phyloP scores from a whole-genome alignment of 2,329 filamentous ascomycete genomes.

The Whalleya microplaca region DNA sequence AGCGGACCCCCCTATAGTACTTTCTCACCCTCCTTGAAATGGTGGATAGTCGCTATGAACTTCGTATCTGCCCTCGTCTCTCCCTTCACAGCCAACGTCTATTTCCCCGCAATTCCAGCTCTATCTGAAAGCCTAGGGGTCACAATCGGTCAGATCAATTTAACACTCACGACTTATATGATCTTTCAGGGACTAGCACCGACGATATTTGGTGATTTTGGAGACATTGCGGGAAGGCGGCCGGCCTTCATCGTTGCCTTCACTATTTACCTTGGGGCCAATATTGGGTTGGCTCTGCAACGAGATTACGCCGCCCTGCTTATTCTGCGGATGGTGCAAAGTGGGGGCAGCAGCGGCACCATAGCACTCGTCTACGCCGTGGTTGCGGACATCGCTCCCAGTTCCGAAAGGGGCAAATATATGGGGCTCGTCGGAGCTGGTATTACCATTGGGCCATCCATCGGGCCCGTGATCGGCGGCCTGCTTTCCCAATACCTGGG shows the following conservation, averaged over 20 bases:
- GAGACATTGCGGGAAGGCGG: constrained; percentile 63
- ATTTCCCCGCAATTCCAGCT: constrained; percentile 48
- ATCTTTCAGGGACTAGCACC: constrained; percentile 66
- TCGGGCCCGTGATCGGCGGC: constrained; percentile 67
- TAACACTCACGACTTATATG: constrained; percentile 64
- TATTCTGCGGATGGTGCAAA: constrained; percentile 65
- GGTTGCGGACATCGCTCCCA: constrained; percentile 72
- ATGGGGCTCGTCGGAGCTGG: constrained; percentile 69
- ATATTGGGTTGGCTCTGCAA: constrained; percentile 63
- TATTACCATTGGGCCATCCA: constrained; percentile 57
- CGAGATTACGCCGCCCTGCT: constrained; percentile 61
- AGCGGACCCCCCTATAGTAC: constrained; percentile 47
- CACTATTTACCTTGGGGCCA: constrained; percentile 59
- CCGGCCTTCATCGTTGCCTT: constrained; percentile 64
- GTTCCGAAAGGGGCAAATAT: constrained; percentile 71
- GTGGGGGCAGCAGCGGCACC: constrained; percentile 67
- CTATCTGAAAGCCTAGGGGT: constrained; percentile 45
- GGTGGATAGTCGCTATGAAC: constrained; percentile 58
- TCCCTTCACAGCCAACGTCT: constrained; percentile 64
- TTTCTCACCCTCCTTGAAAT: constrained; percentile 47
- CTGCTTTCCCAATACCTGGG: constrained; percentile 65
- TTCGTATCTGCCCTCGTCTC: constrained; percentile 58
- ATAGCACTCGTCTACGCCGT: constrained; percentile 74
- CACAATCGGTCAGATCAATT: constrained; percentile 47
- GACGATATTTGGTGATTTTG: constrained; percentile 63